Evolutionary conservation across 2,329 filamentous ascomycete species (phyloP).

Genomic region (Curvularia sp.): DNA sequence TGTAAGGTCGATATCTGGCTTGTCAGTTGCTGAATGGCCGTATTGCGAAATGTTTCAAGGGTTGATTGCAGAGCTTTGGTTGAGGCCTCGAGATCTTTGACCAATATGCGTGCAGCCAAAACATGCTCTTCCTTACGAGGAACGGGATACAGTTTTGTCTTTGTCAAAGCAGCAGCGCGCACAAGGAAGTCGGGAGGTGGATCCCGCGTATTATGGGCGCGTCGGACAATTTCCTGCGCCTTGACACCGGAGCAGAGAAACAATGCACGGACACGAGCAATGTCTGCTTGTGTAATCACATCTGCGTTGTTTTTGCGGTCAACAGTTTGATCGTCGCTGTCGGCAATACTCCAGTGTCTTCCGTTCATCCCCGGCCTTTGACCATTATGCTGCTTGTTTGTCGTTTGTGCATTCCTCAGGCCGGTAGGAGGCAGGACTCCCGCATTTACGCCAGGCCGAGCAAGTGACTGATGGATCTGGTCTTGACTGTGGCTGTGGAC

Average conservation of each 20-base stretch:
- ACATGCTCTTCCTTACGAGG: slow-evolving; percentile 60
- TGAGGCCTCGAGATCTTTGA: slow-evolving; percentile 56
- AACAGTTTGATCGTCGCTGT: slow-evolving; percentile 46
- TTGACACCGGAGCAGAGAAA: slow-evolving; percentile 88
- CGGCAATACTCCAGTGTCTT: slow-evolving; percentile 66
- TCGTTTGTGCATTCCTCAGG: slow-evolving; percentile 30
- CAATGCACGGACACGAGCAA: slow-evolving; percentile 77
- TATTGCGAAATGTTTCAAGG: slow-evolving; percentile 57
- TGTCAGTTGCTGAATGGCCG: slow-evolving; percentile 55
- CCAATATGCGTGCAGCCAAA: slow-evolving; percentile 60
- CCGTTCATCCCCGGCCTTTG: slow-evolving; percentile 50
- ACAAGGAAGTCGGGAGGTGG: slow-evolving; percentile 46
- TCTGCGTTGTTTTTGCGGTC: slow-evolving; percentile 35
- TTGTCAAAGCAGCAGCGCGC: slow-evolving; percentile 55
- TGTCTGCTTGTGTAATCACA: slow-evolving; percentile 66
- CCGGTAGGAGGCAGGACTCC: slow-evolving; percentile 39
- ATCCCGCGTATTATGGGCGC: slow-evolving; percentile 60
- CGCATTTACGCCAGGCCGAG: slow-evolving; percentile 40
- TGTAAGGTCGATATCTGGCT: slow-evolving; percentile 53
- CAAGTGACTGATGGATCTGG: slow-evolving; percentile 42
- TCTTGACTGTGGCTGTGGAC: slow-evolving; percentile 34
- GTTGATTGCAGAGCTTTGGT: slow-evolving; percentile 58
- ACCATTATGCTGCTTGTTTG: slow-evolving; percentile 27
- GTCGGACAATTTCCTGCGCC: slow-evolving; percentile 77
- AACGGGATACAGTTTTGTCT: slow-evolving; percentile 53